A percentile compares a stretch with the other conserved stretches of the same genome.
Evolutionary conservation across 2,329 filamentous ascomycete species (phyloP).

Genomic region (Teratosphaeria pseudoeucalypti): DNA sequence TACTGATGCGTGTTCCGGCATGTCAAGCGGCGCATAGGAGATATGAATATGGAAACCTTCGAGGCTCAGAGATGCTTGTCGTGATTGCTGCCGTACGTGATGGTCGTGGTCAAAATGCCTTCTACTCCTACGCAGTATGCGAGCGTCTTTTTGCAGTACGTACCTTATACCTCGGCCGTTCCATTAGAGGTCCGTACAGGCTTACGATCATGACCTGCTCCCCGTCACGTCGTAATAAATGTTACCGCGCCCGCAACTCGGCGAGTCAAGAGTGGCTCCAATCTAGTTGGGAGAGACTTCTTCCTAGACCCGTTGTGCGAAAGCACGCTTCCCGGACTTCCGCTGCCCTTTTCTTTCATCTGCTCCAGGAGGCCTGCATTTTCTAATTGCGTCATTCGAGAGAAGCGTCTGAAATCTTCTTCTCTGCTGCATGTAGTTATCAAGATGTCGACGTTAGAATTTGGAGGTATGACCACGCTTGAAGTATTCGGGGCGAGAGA

Average conservation of each 20-base stretch:
- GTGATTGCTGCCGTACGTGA: neutral
- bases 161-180: neutral
- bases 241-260: too few species aligned
- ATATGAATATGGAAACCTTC: neutral
- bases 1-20: neutral
- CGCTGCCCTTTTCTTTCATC: too few species aligned
- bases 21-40: neutral
- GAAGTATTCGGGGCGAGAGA: neutral
- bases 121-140: too few species aligned
- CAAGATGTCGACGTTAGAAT: neutral
- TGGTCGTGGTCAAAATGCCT: too few species aligned
- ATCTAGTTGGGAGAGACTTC: too few species aligned
- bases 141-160: neutral
- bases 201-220: too few species aligned
- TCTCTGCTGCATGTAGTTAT: neutral
- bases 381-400: neutral
- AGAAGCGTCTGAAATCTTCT: neutral
- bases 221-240: too few species aligned
- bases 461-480: neutral
- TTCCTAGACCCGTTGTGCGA: too few species aligned
- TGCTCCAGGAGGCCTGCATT: too few species aligned
- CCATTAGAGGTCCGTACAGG: too few species aligned
- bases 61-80: neutral
- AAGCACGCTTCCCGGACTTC: too few species aligned
- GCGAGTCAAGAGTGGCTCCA: too few species aligned